phyloP scores from a whole-genome alignment of 768 basidiomycete genomes.

The Suillus decipiens region DNA sequence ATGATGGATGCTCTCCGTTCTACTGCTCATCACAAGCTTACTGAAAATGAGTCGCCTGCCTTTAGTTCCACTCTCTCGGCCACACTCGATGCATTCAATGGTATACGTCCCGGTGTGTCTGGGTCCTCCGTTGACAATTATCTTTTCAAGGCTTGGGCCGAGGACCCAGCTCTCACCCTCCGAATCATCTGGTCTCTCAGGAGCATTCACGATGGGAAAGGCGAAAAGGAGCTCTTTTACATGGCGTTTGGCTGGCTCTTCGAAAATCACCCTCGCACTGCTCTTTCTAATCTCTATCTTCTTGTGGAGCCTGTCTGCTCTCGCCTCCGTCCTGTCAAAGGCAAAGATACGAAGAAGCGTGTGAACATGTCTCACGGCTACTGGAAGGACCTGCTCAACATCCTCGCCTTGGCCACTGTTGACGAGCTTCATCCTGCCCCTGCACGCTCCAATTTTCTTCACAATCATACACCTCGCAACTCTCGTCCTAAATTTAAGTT shows the following conservation, averaged over 20 bases:
- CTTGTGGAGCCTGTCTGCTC: slow-evolving; percentile 55
- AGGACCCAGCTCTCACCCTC: slow-evolving; percentile 59
- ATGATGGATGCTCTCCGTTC: no score
- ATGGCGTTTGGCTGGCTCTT: slow-evolving; percentile 71
- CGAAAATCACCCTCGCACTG: slow-evolving; percentile 67
- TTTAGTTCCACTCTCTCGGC: slow-evolving; percentile 51
- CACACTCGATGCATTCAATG: slow-evolving; percentile 60
- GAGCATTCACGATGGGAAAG: slow-evolving; percentile 72
- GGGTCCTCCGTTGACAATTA: slow-evolving; percentile 30
- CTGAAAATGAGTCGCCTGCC: slow-evolving; percentile 52
- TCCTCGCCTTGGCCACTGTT: slow-evolving; percentile 58
- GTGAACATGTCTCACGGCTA: slow-evolving; percentile 52
- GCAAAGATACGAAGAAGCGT: slow-evolving; percentile 22
- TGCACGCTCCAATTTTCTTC: slow-evolving; percentile 25
- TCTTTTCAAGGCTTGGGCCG: slow-evolving; percentile 55
- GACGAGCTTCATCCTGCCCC: slow-evolving; percentile 42
- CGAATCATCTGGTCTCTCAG: slow-evolving; percentile 67
- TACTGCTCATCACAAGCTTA: slow-evolving; percentile 45
- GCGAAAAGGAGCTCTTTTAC: slow-evolving; percentile 62
- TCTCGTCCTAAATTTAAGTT: slow-evolving; percentile 28
- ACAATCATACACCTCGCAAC: slow-evolving; percentile 21
- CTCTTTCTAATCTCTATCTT: slow-evolving; percentile 57
- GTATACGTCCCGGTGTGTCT: slow-evolving; percentile 31
- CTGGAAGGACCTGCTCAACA: slow-evolving; percentile 76
- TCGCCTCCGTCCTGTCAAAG: slow-evolving; percentile 25